A percentile compares a stretch with the other conserved stretches of the same genome.
Evolutionary conservation across 345 rosid genomes (phyloP).

Genomic region (Brassica napus): Da-Ae NC_063442.1:42369501-42370000

Average conservation of each 20-base stretch:
- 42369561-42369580: constrained; percentile 25
- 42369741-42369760: background rate
- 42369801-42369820: background rate
- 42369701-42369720: background rate
- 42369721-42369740: constrained; percentile 13
- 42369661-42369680: background rate
- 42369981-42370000: background rate
- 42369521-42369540: constrained; percentile 9
- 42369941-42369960: background rate
- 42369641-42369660: constrained; percentile 8
- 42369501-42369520: constrained; percentile 9
- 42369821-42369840: background rate
- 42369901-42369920: background rate
- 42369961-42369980: constrained; percentile 3
- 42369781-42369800: background rate
- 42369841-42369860: constrained; percentile 5
- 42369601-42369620: constrained; percentile 42
- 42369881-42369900: constrained; percentile 2
- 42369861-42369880: constrained; percentile 1
- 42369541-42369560: constrained; percentile 10
- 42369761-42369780: constrained; percentile 2
- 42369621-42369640: constrained; percentile 42
- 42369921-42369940: background rate
- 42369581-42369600: constrained; percentile 25
- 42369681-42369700: background rate